Evolutionary conservation across 1,139 yeast genomes (phyloP), one percentile per base, ranked within the genome.

Genomic region (Tardiomyces depauwii): DNA sequence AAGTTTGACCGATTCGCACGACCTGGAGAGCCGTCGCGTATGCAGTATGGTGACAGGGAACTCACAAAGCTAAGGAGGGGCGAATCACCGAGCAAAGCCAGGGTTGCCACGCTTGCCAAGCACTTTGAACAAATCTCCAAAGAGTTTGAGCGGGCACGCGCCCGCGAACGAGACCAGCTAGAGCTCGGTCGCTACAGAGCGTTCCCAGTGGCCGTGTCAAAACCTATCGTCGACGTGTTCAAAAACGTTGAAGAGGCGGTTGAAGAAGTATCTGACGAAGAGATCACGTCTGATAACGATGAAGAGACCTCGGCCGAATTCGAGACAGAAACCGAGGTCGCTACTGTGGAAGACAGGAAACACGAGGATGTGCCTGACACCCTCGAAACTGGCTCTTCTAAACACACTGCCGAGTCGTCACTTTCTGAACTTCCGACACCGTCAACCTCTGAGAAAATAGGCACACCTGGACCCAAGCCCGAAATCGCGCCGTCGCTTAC

Each of bases 171-270:
- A 51, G 70, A 73, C 49, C 78, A 82, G 53, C 60, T 83, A 46
- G 71, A 73, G 33, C 76, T 74, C 23, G 77, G 77, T 49, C 77
- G 84, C 49, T 82, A 80, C 52, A 74, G 82, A 46, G 94, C 95
- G 0, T 71, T 75, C 33, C 91, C 93, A 1, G 78, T 87, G 47
- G 80, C 82, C 23, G 77, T 80, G 2, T 81, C 94, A 3, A 80
- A 77, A 51, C 97, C 98, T 0, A 83, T 86, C 48, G 97, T 89
- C 27, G 96, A 89, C 56, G 85, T 93, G 27, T 91, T 85, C 62
- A 82, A 86, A 54, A 83, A 86, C 58, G 93, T 87, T 36, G 82
- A 82, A 53, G 96, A 88, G 64, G 96, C 94, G 1, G 95, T 87
- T 9, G 74, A 71, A 42, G 76, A 70, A 43, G 68, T 66, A 28